Evolutionary conservation across 2,329 filamentous ascomycete genomes (phyloP).

Genomic region (Ilyonectria destructans): DNA sequence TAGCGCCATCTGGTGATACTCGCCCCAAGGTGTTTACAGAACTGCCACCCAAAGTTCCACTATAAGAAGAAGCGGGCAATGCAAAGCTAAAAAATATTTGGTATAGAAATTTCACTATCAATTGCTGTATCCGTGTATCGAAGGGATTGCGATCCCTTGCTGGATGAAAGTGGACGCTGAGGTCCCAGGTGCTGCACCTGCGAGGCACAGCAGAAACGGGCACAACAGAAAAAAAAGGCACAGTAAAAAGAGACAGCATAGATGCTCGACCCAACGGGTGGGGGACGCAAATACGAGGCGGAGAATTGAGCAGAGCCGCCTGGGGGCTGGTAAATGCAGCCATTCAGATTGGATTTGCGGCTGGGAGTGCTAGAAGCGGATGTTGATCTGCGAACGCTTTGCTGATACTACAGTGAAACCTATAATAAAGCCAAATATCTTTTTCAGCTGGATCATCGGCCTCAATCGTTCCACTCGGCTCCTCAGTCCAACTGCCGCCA

Average conservation of each 20-base stretch:
- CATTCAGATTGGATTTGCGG: neutral
- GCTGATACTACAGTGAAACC: neutral
- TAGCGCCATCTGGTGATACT: neutral
- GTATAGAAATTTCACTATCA: neutral
- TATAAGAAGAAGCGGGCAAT: too few relatives aligned
- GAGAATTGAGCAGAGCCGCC: slow-evolving; percentile 7
- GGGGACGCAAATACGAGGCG: neutral
- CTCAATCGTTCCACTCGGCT: too few relatives aligned
- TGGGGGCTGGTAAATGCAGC: neutral
- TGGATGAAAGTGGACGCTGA: slow-evolving; percentile 15
- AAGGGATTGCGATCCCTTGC: slow-evolving; percentile 6
- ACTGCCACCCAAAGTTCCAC: too few relatives aligned
- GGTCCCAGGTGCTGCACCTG: slow-evolving; percentile 6
- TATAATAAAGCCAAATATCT: neutral
- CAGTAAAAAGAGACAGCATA: neutral
- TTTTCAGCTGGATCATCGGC: too few relatives aligned
- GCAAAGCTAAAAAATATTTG: neutral
- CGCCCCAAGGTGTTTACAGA: too few relatives aligned
- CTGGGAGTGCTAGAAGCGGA: neutral
- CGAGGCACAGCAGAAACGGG: slow-evolving; percentile 20
- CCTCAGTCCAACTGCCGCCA: too few relatives aligned
- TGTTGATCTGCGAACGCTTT: neutral
- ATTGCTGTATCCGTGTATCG: neutral
- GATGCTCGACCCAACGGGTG: neutral
- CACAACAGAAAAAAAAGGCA: neutral